A percentile compares a stretch with the other conserved stretches of the same genome.
phyloP scores from a whole-genome alignment of 2,329 filamentous ascomycete species.

The Fusarium mundagurra region DNA sequence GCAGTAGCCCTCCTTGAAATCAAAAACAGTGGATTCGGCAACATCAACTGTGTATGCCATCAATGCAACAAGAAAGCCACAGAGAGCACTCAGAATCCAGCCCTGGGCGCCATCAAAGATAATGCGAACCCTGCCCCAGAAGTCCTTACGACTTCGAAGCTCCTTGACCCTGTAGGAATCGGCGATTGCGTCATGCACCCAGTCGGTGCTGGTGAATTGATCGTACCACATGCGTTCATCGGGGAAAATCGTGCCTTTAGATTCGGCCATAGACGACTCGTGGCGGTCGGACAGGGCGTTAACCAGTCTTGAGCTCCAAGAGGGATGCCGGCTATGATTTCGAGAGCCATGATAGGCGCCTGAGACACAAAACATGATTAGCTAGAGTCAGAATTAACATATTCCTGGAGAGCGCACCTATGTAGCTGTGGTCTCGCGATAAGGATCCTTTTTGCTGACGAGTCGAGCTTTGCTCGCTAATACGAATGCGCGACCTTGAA shows the following conservation, averaged over 20 bases:
- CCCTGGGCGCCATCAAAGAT: slow-evolving; percentile 90
- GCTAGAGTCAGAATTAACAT: neutral
- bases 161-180: slow-evolving; percentile 90
- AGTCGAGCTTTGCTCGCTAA: slow-evolving; percentile 46
- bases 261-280: slow-evolving; percentile 66
- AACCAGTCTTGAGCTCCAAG: slow-evolving; percentile 69
- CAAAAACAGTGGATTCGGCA: slow-evolving; percentile 85
- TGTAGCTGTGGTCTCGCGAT: slow-evolving; percentile 56
- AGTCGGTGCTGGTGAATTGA: slow-evolving; percentile 96
- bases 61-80: slow-evolving; percentile 84
- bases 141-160: slow-evolving; percentile 81
- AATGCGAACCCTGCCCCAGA: slow-evolving; percentile 80
- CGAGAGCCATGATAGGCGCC: slow-evolving; percentile 53
- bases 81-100: slow-evolving; percentile 92
- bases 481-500: slow-evolving; percentile 55
- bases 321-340: slow-evolving; percentile 67
- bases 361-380: slow-evolving; percentile 31
- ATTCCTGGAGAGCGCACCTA: slow-evolving; percentile 45
- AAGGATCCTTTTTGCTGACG: slow-evolving; percentile 40
- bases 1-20: slow-evolving; percentile 92
- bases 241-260: slow-evolving; percentile 72
- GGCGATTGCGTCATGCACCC: slow-evolving; percentile 97
- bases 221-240: slow-evolving; percentile 98
- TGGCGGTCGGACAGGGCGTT: slow-evolving; percentile 69
- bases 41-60: slow-evolving; percentile 92